Evolutionary conservation across 2,329 filamentous ascomycete species (phyloP).

Genomic region (Metarhizium robertsii): DNA sequence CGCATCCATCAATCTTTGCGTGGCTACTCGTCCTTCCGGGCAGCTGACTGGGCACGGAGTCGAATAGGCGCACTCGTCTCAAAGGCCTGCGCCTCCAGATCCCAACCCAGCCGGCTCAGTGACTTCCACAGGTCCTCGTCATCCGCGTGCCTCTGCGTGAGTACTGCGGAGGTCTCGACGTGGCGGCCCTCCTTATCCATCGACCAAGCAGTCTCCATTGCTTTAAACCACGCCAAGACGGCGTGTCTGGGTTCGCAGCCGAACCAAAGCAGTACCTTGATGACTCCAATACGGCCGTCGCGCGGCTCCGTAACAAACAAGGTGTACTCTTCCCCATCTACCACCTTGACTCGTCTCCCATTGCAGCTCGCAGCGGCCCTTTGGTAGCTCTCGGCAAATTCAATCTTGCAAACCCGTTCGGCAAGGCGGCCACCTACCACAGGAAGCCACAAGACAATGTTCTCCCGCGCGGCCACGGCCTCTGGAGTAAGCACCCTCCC

Average conservation of each 20-base stretch:
- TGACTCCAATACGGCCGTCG: constrained; percentile 11
- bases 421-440: constrained; percentile 19
- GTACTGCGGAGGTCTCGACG: constrained; percentile 6
- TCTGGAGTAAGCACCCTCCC: constrained; percentile 50
- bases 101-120: constrained; percentile 24
- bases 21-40: constrained; percentile 17
- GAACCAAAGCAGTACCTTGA: constrained; percentile 27
- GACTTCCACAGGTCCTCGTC: constrained; percentile 18
- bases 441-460: constrained; percentile 43
- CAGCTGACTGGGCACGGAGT: constrained; percentile 13
- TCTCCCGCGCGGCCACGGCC: constrained; percentile 56
- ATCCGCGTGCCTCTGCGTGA: constrained; percentile 1
- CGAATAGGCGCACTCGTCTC: constrained; percentile 28
- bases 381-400: constrained; percentile 31
- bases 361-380: constrained; percentile 18
- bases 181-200: constrained; percentile 15
- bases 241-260: constrained; percentile 19
- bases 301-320: constrained; percentile 19
- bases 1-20: not conserved
- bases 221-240: constrained; percentile 27
- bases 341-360: constrained; percentile 13
- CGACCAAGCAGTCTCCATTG: constrained; percentile 27
- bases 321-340: constrained; percentile 20
- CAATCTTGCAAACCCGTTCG: constrained; percentile 25
- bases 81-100: constrained; percentile 22